A percentile compares a stretch with the other conserved stretches of the same genome.
Evolutionary conservation across 768 basidiomycete species (phyloP).

Genomic region (Mycena amicta): DNA sequence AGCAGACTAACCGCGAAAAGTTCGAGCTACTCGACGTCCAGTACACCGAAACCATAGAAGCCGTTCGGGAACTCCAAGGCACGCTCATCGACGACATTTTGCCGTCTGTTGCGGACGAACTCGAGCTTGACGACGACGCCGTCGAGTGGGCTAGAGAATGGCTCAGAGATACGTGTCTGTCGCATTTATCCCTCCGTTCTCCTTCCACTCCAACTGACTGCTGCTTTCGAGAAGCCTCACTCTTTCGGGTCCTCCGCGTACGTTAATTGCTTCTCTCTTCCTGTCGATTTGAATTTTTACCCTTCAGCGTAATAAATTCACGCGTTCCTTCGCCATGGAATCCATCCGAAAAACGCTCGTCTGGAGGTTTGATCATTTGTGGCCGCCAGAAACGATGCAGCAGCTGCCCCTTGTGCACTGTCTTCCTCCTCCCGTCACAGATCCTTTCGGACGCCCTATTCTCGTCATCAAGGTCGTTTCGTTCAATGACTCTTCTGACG

Average conservation of each 20-base stretch:
- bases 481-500: conserved; percentile 41
- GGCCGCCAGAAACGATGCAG: conserved; percentile 29
- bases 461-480: conserved; percentile 53
- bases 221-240: conserved; percentile 39
- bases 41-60: conserved; percentile 52
- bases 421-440: conserved; percentile 54
- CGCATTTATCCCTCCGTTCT: no score
- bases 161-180: conserved; percentile 68
- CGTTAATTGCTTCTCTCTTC: conserved; percentile 29
- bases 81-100: conserved; percentile 59
- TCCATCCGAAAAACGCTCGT: conserved; percentile 54
- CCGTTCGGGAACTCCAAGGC: conserved; percentile 49
- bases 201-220: no score
- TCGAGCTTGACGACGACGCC: conserved; percentile 49
- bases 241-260: conserved; percentile 68
- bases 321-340: conserved; percentile 61
- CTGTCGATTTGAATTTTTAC: conserved; percentile 6
- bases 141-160: conserved; percentile 59
- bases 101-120: conserved; percentile 61
- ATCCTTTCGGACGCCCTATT: conserved; percentile 69
- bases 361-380: conserved; percentile 57
- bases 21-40: conserved; percentile 30
- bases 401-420: conserved; percentile 47
- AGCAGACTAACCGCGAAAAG: conserved; percentile 48
- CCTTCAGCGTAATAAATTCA: conserved; percentile 67